Evolutionary conservation across 768 basidiomycete species (phyloP).

Genomic region (Phlegmacium glaucopus): DNA sequence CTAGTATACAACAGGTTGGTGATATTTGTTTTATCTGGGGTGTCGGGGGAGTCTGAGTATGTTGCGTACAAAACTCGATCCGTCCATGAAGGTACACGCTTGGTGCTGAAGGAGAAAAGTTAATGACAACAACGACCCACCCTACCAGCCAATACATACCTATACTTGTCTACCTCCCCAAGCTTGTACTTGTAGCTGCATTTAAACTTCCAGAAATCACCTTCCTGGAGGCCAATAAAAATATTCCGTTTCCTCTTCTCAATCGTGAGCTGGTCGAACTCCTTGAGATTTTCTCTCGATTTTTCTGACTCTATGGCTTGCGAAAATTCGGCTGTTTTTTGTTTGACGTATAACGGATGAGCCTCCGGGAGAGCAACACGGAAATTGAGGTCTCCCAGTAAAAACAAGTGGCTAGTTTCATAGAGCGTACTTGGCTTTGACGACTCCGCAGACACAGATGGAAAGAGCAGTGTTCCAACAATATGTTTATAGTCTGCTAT

Average conservation of each 20-base stretch:
- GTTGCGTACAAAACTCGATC: slow-evolving; percentile 89
- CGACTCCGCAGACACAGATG: slow-evolving; percentile 41
- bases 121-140: neutral
- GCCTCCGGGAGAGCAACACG: slow-evolving; percentile 64
- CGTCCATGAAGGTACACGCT: slow-evolving; percentile 87
- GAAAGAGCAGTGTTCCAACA: slow-evolving; percentile 76
- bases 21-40: slow-evolving; percentile 49
- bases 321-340: slow-evolving; percentile 32
- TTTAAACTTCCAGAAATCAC: slow-evolving; percentile 86
- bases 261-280: slow-evolving; percentile 67
- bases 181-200: slow-evolving; percentile 88
- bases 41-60: slow-evolving; percentile 57
- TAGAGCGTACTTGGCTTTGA: slow-evolving; percentile 60
- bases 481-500: slow-evolving; percentile 82
- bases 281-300: slow-evolving; percentile 56
- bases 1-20: slow-evolving; percentile 73
- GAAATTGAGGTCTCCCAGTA: slow-evolving; percentile 94
- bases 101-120: slow-evolving; percentile 37
- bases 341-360: slow-evolving; percentile 40
- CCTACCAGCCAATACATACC: slow-evolving; percentile 36
- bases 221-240: slow-evolving; percentile 76
- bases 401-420: slow-evolving; percentile 85
- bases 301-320: slow-evolving; percentile 45
- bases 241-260: slow-evolving; percentile 63
- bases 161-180: slow-evolving; percentile 81